phyloP scores from a whole-genome alignment of 176 grass and related monocot species.

The Chrysopogon serrulatus region DNA sequence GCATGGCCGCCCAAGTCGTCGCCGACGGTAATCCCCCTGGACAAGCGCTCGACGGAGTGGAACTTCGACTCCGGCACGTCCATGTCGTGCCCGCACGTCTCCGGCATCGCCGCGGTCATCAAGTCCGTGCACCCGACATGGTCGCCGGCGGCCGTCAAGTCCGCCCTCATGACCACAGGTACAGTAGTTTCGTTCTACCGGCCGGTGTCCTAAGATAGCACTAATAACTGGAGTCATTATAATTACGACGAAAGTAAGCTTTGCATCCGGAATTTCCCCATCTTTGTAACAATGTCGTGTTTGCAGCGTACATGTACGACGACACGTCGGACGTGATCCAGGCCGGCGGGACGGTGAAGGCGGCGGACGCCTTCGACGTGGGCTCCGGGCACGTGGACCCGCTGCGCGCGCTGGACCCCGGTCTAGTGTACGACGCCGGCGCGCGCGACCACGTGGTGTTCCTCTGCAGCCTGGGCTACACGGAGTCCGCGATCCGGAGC shows the following conservation, averaged over 20 bases:
- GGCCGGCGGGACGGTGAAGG: slow-evolving; percentile 66
- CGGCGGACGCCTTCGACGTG: slow-evolving; percentile 74
- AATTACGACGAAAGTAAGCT: no score
- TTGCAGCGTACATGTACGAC: slow-evolving; percentile 57
- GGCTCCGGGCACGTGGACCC: slow-evolving; percentile 84
- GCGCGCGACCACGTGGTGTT: slow-evolving; percentile 56
- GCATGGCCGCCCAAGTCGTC: slow-evolving; percentile 73
- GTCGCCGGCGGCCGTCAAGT: slow-evolving; percentile 83
- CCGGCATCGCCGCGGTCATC: slow-evolving; percentile 85
- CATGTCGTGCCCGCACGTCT: slow-evolving; percentile 89
- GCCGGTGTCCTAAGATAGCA: no score
- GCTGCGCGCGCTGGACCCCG: slow-evolving; percentile 65
- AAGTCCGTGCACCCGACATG: slow-evolving; percentile 73
- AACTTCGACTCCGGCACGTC: slow-evolving; percentile 91
- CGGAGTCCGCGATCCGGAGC: slow-evolving; percentile 42
- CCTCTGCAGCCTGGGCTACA: slow-evolving; percentile 82
- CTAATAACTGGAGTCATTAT: no score
- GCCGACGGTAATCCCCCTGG: slow-evolving; percentile 56
- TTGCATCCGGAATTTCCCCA: not conserved
- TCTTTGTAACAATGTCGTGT: no score
- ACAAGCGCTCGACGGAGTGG: slow-evolving; percentile 52
- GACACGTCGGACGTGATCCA: slow-evolving; percentile 59
- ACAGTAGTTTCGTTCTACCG: no score
- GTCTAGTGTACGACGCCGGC: slow-evolving; percentile 72
- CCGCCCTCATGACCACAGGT: slow-evolving; percentile 92